Base-by-base conservation (phyloP, 2,329 filamentous ascomycete genomes). In the Diaporthe amygdali region DNA sequence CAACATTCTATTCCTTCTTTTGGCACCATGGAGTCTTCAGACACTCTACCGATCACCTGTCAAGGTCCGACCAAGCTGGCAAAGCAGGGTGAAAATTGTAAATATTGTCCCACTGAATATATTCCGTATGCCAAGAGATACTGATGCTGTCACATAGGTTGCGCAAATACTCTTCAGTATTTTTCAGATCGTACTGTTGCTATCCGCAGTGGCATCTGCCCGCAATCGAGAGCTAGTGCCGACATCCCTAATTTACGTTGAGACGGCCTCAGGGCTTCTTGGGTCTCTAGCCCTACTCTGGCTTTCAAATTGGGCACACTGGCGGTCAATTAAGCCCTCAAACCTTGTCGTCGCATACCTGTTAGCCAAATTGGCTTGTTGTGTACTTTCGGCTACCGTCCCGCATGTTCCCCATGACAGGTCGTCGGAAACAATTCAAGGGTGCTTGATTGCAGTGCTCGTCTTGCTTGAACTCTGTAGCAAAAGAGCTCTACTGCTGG, bases 381-480 rank as follows among this genome's bases (percentile, higher is more conserved):
- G 77, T 68, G 20, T 49, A 12, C n/a, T 77, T 12, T 67, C 68
- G 32, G 30, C 73, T 44, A 72, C 54, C 46, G 63, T 22, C 14
- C 71, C 74, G 27, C 47, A 71, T 51, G 8, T 32, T 6, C 22
- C 37, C 14, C 41, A 49, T 32, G 22, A 20, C 49, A 9, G 64
- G 70, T 20, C 20, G 52, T 8, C 55, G 39, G 25, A 46, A 8
- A 2, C 34, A 14, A 9, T 69, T 56, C 20, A 39, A 63, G 39
- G 47, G 25, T 32, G 71, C 12, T 56, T 82, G 66, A 82, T 79
- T 6, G n/a, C 71, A 7, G 52, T 74, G 7, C 37, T 79, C 7
- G 37, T 78, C 3, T 37, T 66, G 1, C 44, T 75, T 2, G 79
- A 80, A 41, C 71, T 68, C 39, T 59, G 61, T 5, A 49, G 66